Percentiles rank a stretch among this genome's conserved stretches.
Conservation (phyloP, 1,284 basidiomycete species). For the Quambalaria eucalypti region DNA sequence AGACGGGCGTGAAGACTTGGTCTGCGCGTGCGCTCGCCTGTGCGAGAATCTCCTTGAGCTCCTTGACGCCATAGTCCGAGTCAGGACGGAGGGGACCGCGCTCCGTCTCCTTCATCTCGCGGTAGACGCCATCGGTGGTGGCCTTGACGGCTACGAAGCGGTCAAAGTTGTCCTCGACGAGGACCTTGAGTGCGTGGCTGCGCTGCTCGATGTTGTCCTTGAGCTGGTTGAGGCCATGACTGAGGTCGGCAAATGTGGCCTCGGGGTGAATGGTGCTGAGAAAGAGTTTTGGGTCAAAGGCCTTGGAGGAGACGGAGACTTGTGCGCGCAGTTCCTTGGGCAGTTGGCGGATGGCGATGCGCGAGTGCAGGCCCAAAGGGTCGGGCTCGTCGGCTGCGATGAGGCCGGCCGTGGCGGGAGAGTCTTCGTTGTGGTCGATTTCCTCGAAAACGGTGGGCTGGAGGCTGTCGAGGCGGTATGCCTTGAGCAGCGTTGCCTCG, state of each 20-base stretch:
- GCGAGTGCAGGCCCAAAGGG: constrained; percentile 51
- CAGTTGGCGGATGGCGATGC: constrained; percentile 16
- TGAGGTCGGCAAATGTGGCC: constrained; percentile 84
- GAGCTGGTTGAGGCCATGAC: constrained; percentile 46
- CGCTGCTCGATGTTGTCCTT: constrained; percentile 48
- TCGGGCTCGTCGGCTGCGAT: constrained; percentile 36
- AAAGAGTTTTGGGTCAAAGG: constrained; percentile 91
- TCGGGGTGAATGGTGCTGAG: constrained; percentile 86
- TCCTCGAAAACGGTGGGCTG: constrained; percentile 45
- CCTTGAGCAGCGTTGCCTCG: constrained; percentile 46
- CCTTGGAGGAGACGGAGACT: constrained; percentile 61
- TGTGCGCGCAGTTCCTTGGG: constrained; percentile 23
- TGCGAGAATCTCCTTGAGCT: constrained; percentile 57
- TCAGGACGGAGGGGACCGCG: constrained; percentile 69
- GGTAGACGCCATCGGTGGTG: constrained; percentile 81
- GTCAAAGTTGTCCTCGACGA: constrained; percentile 98
- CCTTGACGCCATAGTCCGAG: constrained; percentile 73
- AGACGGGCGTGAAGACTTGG: constrained; percentile 87
- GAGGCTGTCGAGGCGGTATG: constrained; percentile 47
- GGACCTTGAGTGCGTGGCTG: constrained; percentile 80
- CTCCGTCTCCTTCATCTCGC: constrained; percentile 65
- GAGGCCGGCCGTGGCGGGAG: constrained; percentile 9
- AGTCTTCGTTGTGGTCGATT: constrained; percentile 11
- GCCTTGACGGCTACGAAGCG: constrained; percentile 95
- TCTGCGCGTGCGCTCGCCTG: constrained; percentile 75